Evolutionary conservation across 2,329 filamentous ascomycete species (phyloP), one percentile per base, ranked within the genome.

Genomic region (Raffaelea albimanens): DNA sequence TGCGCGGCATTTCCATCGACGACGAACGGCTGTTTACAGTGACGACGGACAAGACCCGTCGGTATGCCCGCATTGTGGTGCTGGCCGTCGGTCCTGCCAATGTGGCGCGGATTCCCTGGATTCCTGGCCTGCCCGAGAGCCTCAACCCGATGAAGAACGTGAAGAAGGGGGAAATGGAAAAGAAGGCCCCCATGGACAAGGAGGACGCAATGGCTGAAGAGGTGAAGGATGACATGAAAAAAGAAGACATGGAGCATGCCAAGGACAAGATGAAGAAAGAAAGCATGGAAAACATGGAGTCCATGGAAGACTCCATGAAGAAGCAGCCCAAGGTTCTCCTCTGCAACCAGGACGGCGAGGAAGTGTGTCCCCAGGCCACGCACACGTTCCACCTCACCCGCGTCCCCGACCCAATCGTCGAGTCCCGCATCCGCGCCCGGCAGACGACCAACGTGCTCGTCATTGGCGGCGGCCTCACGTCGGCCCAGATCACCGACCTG

Each of bases 401-500:
- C 22, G 60, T 85, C 43, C 79, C 83, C 0, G 72, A 76, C 44
- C 61, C 67, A 0, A 58, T 72, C 2, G 63, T 87, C 1, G 61
- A 63, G 18, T 56, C 62, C 0, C 80, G 78, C 48, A 76, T 87
- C 10, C 64, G 67, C 5, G 61, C 64, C 1, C 64, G 64, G 7
- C 57, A 63, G 48, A 52, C 61, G n/a, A 86, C 82, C 0, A 80
- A 82, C 51, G 62, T 90, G 8, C 69, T 89, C 8, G 73, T 91
- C 9, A 71, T 91, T 4, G 85, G 85, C 2, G 87, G 86, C 2
- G 87, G 87, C 0, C 65, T 91, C 4, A 89, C 86, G 0, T 85
- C 83, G 20, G 83, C 85, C 0, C 87, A 91, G 59, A 69, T 90
- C 18, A 72, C 79, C 0, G 83, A 88, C 57, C 69, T 84, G 42